Evolutionary conservation across 768 basidiomycete genomes (phyloP).

Genomic region (Boletus insuetus): DNA sequence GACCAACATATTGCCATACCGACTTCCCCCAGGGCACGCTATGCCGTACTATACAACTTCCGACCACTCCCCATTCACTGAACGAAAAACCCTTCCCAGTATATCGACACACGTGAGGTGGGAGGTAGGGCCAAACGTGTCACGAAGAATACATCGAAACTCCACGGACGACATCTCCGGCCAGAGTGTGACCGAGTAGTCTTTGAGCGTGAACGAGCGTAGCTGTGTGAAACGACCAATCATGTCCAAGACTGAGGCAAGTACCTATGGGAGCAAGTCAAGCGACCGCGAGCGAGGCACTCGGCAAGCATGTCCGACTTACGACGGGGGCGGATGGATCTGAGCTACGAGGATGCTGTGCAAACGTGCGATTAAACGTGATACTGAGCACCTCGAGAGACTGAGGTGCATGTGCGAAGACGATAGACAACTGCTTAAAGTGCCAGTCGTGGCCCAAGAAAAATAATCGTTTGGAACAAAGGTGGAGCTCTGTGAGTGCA

Average conservation of each 20-base stretch:
- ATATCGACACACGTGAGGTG: not conserved
- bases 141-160: not conserved
- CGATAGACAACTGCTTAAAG: not conserved
- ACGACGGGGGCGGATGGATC: not conserved
- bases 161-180: not conserved
- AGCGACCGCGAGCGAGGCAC: not conserved
- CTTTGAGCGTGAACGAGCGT: constrained; percentile 1
- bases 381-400: constrained; percentile 4
- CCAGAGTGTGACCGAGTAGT: too few relatives aligned
- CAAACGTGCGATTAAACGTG: not conserved
- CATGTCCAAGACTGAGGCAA: not conserved
- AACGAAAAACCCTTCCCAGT: not conserved
- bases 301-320: not conserved
- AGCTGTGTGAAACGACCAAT: not conserved
- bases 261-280: constrained; percentile 1
- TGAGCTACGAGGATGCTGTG: not conserved
- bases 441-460: too few relatives aligned
- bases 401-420: not conserved
- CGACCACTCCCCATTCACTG: constrained; percentile 3
- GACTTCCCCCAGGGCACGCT: not conserved
- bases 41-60: not conserved
- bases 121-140: not conserved
- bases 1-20: too few relatives aligned
- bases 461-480: not conserved
- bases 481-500: constrained; percentile 1